phyloP scores from a whole-genome alignment of 2,329 filamentous ascomycete genomes.

The Fusarium sp. region DNA sequence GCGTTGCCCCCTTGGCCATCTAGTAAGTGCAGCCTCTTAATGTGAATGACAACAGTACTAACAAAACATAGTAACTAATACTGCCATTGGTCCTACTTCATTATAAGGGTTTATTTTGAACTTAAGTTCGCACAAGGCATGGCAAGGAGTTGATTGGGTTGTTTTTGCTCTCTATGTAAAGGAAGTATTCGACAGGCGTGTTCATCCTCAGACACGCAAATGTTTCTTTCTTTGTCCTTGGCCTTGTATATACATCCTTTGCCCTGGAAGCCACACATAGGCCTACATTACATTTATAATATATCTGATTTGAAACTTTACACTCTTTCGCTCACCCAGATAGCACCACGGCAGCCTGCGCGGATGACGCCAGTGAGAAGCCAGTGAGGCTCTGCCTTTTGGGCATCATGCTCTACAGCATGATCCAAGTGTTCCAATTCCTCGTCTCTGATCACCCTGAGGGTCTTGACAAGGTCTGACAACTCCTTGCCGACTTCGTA shows the following conservation, averaged over 20 bases:
- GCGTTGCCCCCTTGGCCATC: constrained; percentile 95
- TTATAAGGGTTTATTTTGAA: constrained; percentile 10
- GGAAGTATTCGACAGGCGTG: constrained; percentile 33
- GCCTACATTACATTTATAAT: constrained; percentile 43
- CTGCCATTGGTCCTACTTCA: constrained; percentile 12
- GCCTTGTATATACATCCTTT: constrained; percentile 35
- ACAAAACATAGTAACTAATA: constrained; percentile 50
- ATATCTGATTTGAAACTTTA: constrained; percentile 51
- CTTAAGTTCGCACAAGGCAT: constrained; percentile 33
- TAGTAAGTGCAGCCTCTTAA: constrained; percentile 72
- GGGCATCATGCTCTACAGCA: constrained; percentile 91
- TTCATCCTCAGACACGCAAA: constrained; percentile 6
- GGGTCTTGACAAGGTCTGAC: constrained; percentile 74
- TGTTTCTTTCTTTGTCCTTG: constrained; percentile 19
- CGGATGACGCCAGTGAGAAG: constrained; percentile 87
- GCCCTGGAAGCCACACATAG: constrained; percentile 12
- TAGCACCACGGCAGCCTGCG: constrained; percentile 90
- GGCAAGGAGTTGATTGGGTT: constrained; percentile 39
- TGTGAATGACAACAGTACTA: constrained; percentile 34
- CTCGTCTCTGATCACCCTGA: constrained; percentile 90
- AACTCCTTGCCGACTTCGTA: constrained; percentile 86
- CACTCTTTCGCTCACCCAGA: constrained; percentile 86
- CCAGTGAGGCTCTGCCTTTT: constrained; percentile 90
- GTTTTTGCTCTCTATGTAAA: constrained; percentile 18
- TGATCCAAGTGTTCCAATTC: constrained; percentile 97